Evolutionary conservation across 2,329 filamentous ascomycete genomes (phyloP).

Genomic region (Aspergillus arachidicola): DNA sequence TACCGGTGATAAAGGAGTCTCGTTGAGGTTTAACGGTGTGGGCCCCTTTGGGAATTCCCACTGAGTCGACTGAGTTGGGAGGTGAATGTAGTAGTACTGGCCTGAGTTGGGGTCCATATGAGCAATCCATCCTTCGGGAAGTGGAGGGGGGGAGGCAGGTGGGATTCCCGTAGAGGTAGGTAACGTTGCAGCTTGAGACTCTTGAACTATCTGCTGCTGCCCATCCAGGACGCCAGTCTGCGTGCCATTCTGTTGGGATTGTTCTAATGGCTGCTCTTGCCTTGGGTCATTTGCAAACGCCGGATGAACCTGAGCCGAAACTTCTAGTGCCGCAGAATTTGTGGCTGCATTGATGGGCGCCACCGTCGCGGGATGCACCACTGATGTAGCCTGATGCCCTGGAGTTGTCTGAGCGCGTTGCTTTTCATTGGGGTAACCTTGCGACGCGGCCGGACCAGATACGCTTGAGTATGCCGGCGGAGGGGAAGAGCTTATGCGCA

Average conservation of each 20-base stretch:
- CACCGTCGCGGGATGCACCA: constrained; percentile 30
- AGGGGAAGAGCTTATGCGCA: constrained; percentile 79
- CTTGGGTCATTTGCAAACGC: constrained; percentile 86
- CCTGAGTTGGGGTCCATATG: constrained; percentile 94
- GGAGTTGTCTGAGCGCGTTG: constrained; percentile 51
- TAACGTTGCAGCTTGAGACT: constrained; percentile 31
- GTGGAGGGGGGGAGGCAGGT: constrained; percentile 82
- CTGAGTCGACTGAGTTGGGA: constrained; percentile 92
- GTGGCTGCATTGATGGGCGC: constrained; percentile 24
- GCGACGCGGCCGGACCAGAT: constrained; percentile 51
- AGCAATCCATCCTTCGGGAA: constrained; percentile 98
- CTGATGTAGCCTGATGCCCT: constrained; percentile 15
- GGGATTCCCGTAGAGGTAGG: constrained; percentile 52
- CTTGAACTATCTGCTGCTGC: constrained; percentile 25
- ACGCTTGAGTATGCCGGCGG: constrained; percentile 95
- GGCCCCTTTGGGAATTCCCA: constrained; percentile 99
- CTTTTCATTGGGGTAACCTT: constrained; percentile 77
- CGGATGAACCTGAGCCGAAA: constrained; percentile 66
- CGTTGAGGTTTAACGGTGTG: constrained; percentile 82
- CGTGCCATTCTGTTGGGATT: constrained; percentile 43
- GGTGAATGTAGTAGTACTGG: constrained; percentile 98
- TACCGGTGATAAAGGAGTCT: constrained; percentile 79
- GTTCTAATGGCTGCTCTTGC: constrained; percentile 29
- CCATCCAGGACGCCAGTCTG: constrained; percentile 18
- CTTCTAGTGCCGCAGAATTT: constrained; percentile 30